Base-by-base conservation (phyloP, 768 basidiomycete genomes). In the Boletales sp. region DNA sequence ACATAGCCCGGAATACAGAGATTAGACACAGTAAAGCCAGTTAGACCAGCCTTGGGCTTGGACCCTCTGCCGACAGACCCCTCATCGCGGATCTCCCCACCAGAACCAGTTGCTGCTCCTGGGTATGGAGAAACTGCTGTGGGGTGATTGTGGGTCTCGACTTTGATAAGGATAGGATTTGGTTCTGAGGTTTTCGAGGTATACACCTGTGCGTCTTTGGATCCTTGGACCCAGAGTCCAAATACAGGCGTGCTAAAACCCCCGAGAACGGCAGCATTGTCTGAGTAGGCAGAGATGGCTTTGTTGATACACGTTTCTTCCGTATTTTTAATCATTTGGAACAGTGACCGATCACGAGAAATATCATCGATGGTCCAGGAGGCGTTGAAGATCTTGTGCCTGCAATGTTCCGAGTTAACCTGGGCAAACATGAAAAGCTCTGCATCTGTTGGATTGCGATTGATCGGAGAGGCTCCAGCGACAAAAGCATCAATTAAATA, bases 371-470 rank as follows among this genome's bases (percentile, higher is more conserved):
- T 81, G 11, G 83, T 90, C 96, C 96, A 99, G 14, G 88, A 79
- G 0, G 96, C 94, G 65, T 99, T 99, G 77, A 98, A 99, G 58
- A 97, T 98, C 72, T 99, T 99, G 78, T 99, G 96, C 32, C 96
- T 80, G 68, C 96, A 99, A 64, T 98, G 96, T 68, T 99, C 96
- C n/a, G 94, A 97, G 72, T 99, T 99, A 67, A 99, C 95, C 65
- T 99, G 96, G 4, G 96, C 95, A 69, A 98, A 99, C 96, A 98
- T 99, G 80, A 99, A 99, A 8, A 99, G 77, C 66, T 99, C 96
- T 4, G 95, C 94, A 64, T 98, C 96, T 35, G 90, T 96, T 8
- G 95, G 96, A 64, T 92, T 86, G 33, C 94, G 83, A 42, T 76
- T 75, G 67, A 88, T 82, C 1, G 87, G 77, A 12, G 75, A 64